Conservation (phyloP, 2,329 filamentous ascomycete species). For the Cercospora berteroae region DNA sequence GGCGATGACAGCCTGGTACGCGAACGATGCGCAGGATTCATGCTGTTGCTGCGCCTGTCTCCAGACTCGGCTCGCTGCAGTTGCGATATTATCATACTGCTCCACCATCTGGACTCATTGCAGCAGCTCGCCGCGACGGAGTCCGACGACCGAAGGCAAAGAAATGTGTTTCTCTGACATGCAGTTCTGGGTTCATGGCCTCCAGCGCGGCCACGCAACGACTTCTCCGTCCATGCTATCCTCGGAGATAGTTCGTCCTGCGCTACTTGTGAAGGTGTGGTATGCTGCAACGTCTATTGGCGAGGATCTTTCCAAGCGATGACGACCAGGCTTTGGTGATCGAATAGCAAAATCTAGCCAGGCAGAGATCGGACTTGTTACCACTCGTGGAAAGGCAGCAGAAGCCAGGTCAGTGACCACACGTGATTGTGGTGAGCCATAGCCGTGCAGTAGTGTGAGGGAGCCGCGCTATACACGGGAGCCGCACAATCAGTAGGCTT, state of each 20-base stretch:
- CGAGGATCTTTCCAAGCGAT: not conserved
- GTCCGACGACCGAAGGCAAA: not conserved
- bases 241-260: not conserved
- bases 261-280: not conserved
- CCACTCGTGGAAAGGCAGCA: conserved; percentile 5
- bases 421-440: conserved; percentile 10
- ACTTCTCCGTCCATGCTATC: not conserved
- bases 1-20: not conserved
- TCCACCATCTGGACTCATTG: not conserved
- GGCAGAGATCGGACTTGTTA: conserved; percentile 16
- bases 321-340: conserved; percentile 9
- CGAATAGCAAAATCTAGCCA: conserved; percentile 12
- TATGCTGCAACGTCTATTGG: not conserved
- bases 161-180: not conserved
- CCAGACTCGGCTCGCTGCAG: not conserved
- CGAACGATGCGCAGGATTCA: conserved; percentile 6
- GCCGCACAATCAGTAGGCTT: not conserved
- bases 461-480: not conserved
- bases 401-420: conserved; percentile 1
- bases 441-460: conserved; percentile 7
- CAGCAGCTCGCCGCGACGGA: not conserved
- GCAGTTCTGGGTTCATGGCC: not conserved
- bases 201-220: not conserved
- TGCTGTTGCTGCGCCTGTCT: not conserved
- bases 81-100: not conserved